A percentile compares a stretch with the other conserved stretches of the same genome.
phyloP scores from a whole-genome alignment of 75 land plant species.

The Cupressus sempervirens region DNA sequence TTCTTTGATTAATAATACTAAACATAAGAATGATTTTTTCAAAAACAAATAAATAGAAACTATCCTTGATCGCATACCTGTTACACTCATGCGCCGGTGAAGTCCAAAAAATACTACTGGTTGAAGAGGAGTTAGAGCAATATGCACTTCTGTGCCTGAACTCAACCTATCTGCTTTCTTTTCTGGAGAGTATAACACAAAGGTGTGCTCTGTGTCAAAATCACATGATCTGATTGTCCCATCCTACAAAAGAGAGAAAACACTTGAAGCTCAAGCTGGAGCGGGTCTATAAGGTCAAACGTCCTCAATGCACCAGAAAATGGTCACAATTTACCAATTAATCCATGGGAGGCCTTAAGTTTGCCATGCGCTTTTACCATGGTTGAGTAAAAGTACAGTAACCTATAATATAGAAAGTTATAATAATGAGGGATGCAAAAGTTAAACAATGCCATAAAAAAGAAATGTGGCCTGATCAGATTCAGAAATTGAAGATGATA shows the following conservation, averaged over 20 bases:
- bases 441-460: neutral
- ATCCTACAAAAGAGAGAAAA: slow-evolving; percentile 51
- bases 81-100: slow-evolving; percentile 90
- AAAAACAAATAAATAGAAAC: neutral
- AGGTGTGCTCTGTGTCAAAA: slow-evolving; percentile 88
- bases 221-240: slow-evolving; percentile 96
- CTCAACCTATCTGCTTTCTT: slow-evolving; percentile 62
- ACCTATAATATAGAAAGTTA: neutral
- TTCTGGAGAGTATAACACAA: slow-evolving; percentile 88
- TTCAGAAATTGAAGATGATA: neutral
- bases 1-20: too few relatives aligned
- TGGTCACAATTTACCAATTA: neutral
- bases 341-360: neutral
- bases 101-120: slow-evolving; percentile 97
- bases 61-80: slow-evolving; percentile 48
- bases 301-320: neutral
- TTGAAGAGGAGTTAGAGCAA: slow-evolving; percentile 93
- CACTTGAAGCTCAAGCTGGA: slow-evolving; percentile 1
- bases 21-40: neutral
- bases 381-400: neutral
- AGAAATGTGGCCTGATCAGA: neutral
- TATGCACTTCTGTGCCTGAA: slow-evolving; percentile 84
- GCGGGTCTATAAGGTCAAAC: neutral
- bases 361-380: neutral
- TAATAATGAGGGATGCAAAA: neutral